Evolutionary conservation across 1,284 basidiomycete species (phyloP), one percentile per base, ranked within the genome.

Genomic region (Marasmius oreades): DNA sequence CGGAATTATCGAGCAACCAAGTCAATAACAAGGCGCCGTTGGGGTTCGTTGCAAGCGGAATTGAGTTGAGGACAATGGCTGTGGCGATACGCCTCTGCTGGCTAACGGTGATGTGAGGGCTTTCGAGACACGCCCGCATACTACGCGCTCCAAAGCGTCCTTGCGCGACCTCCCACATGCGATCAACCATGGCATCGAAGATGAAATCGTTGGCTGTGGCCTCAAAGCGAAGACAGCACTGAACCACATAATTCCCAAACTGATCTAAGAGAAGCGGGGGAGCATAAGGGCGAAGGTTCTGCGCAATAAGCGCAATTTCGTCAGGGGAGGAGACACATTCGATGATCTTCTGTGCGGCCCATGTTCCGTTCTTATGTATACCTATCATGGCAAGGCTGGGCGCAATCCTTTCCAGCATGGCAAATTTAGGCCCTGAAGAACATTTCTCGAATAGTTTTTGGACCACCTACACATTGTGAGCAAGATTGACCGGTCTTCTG

Each of bases 281-380:
- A 6, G 93, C 85, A 69, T 95, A 99, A 0, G 97, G 88, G 52
- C 92, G 79, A 59, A 99, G 73, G 69, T 97, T 91, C 68, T 90
- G 85, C 45, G 90, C 86, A 66, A 99, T 88, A 36, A 98, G 73
- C 2, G 78, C 79, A 55, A 94, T 82, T 70, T 99, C 97, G 59
- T 97, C 94, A 5, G 90, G 86, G n/a, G 83, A 88, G 55, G 86
- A 83, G 44, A 95, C 91, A 63, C 93, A 96, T 74, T 98, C 95
- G 62, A 99, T 98, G 68, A 98, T 96, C 80, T 97, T 97, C 73
- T 99, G 97, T 2, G 95, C 96, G 0, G 97, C 96, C 97, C 97
- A 99, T 0, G 97, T 99, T 39, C 97, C 97, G 66, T 99, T 99
- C 78, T 99, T 99, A 79, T 99, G 97, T 52, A 96, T 95, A 51